phyloP scores from a whole-genome alignment of 2,329 filamentous ascomycete genomes.

The Sordariomycetes sp. region DNA sequence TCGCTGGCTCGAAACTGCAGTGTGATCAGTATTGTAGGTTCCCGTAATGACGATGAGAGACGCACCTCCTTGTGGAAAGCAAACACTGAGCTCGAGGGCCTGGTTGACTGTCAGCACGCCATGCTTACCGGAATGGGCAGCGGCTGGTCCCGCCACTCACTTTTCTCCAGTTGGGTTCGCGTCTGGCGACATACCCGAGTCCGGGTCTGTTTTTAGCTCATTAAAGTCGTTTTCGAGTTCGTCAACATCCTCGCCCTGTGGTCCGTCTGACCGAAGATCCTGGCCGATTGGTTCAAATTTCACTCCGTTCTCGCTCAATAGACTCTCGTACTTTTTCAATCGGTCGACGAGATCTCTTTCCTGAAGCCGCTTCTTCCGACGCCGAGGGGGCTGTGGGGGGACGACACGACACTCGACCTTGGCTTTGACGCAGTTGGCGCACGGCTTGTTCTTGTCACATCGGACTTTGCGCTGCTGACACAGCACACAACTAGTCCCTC shows the following conservation, averaged over 20 bases:
- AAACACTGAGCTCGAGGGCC: conserved; percentile 4
- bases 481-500: conserved; percentile 56
- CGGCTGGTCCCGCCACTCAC: conserved; percentile 9
- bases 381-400: conserved; percentile 45
- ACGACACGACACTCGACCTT: conserved; percentile 52
- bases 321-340: conserved; percentile 57
- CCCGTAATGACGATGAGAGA: no score
- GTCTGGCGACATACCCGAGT: conserved; percentile 27
- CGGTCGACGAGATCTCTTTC: conserved; percentile 63
- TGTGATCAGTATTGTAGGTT: background rate
- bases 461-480: conserved; percentile 72
- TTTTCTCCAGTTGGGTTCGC: conserved; percentile 16
- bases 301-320: conserved; percentile 58
- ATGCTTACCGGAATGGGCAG: background rate
- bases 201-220: conserved; percentile 42
- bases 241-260: conserved; percentile 38
- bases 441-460: conserved; percentile 65
- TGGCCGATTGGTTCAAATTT: conserved; percentile 57
- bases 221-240: conserved; percentile 48
- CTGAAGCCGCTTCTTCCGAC: conserved; percentile 54
- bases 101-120: background rate
- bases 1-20: conserved; percentile 35
- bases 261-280: conserved; percentile 22
- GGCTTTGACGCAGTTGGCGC: conserved; percentile 57
- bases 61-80: conserved; percentile 42